Percentiles rank a stretch among this genome's conserved stretches.
These are phyloP conservation scores for Verticillium nubilum DNA, from an alignment of 2,329 filamentous ascomycete genomes.

Conservation along the genomic window DNA sequence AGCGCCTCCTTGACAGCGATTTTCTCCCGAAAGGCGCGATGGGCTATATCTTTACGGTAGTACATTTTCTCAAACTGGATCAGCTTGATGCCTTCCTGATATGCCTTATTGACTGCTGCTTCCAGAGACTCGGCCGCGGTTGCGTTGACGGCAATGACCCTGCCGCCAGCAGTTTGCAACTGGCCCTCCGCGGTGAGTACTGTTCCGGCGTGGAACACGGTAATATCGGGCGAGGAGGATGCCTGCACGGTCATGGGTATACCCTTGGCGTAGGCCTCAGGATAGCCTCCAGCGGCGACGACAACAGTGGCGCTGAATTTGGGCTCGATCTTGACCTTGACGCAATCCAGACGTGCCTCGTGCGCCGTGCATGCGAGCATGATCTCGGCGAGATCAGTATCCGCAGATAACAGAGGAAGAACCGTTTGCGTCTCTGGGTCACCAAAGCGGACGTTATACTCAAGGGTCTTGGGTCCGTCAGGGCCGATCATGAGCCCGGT, in stretches of 20 bases:
- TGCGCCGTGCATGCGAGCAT: conserved; percentile 68
- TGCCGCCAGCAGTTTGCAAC: conserved; percentile 69
- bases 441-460: conserved; percentile 87
- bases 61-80: conserved; percentile 80
- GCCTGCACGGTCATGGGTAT: conserved; percentile 40
- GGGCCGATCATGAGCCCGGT: conserved; percentile 82
- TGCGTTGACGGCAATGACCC: conserved; percentile 80
- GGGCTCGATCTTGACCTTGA: conserved; percentile 55
- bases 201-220: conserved; percentile 86
- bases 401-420: conserved; percentile 64
- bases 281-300: conserved; percentile 79
- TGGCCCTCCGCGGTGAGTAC: conserved; percentile 44
- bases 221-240: conserved; percentile 38
- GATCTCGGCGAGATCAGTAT: conserved; percentile 77
- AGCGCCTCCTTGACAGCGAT: conserved; percentile 45
- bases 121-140: conserved; percentile 58
- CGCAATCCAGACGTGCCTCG: conserved; percentile 61
- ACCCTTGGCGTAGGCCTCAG: conserved; percentile 71
- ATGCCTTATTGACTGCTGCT: conserved; percentile 73
- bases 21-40: conserved; percentile 57
- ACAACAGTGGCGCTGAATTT: conserved; percentile 78
- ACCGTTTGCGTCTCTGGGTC: conserved; percentile 85
- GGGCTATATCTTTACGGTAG: conserved; percentile 80
- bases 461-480: conserved; percentile 68
- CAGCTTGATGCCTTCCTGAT: conserved; percentile 61